These are phyloP conservation scores for Eimeria sp. DNA, from an alignment of 169 alveolate genomes.

Conservation along the genomic window DNA sequence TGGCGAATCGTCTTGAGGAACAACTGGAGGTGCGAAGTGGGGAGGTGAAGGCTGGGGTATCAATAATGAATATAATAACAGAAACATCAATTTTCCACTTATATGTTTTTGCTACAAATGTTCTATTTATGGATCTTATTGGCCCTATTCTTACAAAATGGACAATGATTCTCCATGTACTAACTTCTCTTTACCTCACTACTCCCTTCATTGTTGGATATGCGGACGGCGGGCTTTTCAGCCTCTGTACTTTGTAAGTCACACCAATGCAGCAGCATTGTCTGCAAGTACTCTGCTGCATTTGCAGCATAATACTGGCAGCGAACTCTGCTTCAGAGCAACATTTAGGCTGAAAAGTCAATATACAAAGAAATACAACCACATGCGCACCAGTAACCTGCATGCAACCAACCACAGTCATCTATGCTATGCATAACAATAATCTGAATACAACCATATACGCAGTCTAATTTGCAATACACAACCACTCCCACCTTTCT, in stretches of 20 bases:
- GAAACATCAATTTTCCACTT: conserved; percentile 10
- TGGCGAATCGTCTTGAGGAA: neutral
- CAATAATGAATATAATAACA: neutral
- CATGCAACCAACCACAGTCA: no score
- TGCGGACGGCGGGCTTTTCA: conserved; percentile 4
- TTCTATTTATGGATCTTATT: conserved; percentile 22
- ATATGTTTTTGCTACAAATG: conserved; percentile 7
- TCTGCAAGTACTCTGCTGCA: no score
- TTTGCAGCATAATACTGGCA: no score
- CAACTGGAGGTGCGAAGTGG: neutral
- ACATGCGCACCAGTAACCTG: no score
- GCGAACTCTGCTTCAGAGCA: no score
- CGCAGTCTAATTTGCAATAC: neutral
- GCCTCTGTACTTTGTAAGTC: conserved; percentile 46
- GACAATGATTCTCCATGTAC: conserved; percentile 9
- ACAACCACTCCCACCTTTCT: neutral
- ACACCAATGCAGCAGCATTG: neutral
- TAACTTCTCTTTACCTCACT: neutral
- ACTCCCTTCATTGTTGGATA: conserved; percentile 36
- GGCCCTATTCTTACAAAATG: conserved; percentile 43
- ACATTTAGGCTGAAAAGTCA: no score
- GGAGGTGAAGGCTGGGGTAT: neutral
- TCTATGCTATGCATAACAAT: no score
- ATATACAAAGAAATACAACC: no score
- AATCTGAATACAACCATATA: no score